These are phyloP conservation scores for Naganishia cerealis DNA, from an alignment of 1,284 basidiomycete genomes.

Conservation along the genomic window DNA sequence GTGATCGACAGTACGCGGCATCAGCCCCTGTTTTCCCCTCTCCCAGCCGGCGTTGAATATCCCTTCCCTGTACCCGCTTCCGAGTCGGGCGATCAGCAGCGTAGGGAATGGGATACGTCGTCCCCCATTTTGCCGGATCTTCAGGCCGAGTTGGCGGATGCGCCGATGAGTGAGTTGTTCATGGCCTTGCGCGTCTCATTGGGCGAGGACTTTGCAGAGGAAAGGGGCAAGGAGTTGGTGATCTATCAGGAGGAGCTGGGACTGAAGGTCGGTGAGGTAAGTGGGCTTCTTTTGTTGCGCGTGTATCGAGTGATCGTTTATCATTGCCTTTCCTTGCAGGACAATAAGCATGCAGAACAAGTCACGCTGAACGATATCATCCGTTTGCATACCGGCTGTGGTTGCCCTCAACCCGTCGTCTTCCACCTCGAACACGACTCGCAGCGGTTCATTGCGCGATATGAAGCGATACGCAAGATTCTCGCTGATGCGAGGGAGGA, in stretches of 20 bases:
- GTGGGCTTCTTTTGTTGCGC: neutral
- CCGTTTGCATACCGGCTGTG: conserved; percentile 33
- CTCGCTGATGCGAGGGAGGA: conserved; percentile 42
- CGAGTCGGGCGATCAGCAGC: neutral
- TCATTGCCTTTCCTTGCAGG: conserved; percentile 5
- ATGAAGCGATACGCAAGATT: conserved; percentile 42
- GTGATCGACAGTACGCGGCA: conserved; percentile 6
- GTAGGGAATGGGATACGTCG: neutral
- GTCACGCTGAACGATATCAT: conserved; percentile 35
- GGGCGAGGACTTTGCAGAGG: conserved; percentile 26
- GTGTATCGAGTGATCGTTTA: neutral
- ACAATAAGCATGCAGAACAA: conserved; percentile 32
- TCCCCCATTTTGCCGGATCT: conserved; percentile 9
- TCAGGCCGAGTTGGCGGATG: conserved; percentile 16
- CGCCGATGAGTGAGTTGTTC: conserved; percentile 32
- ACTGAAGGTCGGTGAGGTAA: conserved; percentile 31
- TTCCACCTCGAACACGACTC: conserved; percentile 29
- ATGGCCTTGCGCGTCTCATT: conserved; percentile 20
- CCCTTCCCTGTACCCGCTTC: neutral
- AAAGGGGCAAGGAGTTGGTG: conserved; percentile 31
- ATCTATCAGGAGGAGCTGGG: conserved; percentile 21
- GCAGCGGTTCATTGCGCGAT: conserved; percentile 40
- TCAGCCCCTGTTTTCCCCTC: conserved; percentile 26
- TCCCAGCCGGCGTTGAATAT: conserved; percentile 20
- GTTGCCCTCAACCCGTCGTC: conserved; percentile 29